Evolutionary conservation across 2,329 filamentous ascomycete species (phyloP), one percentile per base, ranked within the genome.

Genomic region (Aspergillus hortae): DNA sequence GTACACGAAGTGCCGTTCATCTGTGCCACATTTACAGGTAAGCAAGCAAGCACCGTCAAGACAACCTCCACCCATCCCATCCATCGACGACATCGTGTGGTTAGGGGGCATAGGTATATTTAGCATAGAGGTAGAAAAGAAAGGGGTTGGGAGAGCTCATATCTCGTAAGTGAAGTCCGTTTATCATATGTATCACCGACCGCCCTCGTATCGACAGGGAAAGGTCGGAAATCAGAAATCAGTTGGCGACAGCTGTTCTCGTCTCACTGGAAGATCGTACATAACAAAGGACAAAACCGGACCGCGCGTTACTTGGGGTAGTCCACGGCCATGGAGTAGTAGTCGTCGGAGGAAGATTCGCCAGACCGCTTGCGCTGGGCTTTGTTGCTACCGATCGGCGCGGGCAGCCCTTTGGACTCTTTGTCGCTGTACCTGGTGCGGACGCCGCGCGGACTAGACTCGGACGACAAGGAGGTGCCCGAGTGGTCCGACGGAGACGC

Each of bases 401-500:
- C 51, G 4, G 49, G 56, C 11, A 48, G 40, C 12, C 49, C 14
- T 32, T 43, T 56, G 12, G 32, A 6, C 2, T 45, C 51, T 14
- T 56, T 56, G 7, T 52, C 48, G 12, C 49, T 55, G 51, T 25
- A 27, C 10, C 51, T 53, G 35, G 40, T 44, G 42, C 51, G 51
- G 48, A 52, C 35, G 14, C 44, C 38, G 14, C 43, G 49, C 42
- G 58, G 60, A 35, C 60, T 60, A 33, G 56, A 51, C n/a, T 52
- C 52, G 6, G 59, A 59, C 3, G 56, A 60, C 1, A 46, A 21
- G 12, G 57, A 60, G 32, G 53, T 43, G 11, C 53, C 50, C 2
- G 56, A 56, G 32, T 56, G 51, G 6, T 35, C 48, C 19, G 52
- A 56, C n/a, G 61, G 61, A 11, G 62, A 61, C 7, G 44, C 47